These are phyloP conservation scores for Eremochloa ophiuroides DNA, from an alignment of 176 grass and related monocot species.

Conservation along the genomic window DNA sequence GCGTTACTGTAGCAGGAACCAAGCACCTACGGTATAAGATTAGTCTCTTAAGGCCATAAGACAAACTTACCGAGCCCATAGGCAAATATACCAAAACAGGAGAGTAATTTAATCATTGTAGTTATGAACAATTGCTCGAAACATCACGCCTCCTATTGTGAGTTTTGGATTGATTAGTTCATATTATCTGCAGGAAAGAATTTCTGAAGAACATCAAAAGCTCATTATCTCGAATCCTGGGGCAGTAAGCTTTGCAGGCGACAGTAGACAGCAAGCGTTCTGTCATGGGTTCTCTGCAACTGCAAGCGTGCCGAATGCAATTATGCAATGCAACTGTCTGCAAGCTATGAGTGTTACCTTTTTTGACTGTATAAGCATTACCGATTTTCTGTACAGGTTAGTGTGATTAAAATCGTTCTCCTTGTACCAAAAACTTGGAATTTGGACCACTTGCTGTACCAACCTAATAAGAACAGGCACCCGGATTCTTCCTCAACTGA, in stretches of 20 bases:
- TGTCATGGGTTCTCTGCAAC: neutral
- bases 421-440: neutral
- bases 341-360: neutral
- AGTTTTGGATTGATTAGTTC: neutral
- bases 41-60: no score
- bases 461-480: neutral
- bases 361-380: slow-evolving; percentile 6
- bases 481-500: neutral
- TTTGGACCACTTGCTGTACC: neutral
- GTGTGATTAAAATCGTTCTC: neutral
- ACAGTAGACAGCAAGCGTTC: neutral
- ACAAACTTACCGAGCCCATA: no score
- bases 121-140: neutral
- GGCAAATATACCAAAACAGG: no score
- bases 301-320: neutral
- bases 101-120: no score
- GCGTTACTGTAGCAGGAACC: no score
- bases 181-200: slow-evolving; percentile 65
- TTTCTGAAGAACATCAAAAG: slow-evolving; percentile 58
- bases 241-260: slow-evolving; percentile 33
- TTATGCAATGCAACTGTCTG: neutral
- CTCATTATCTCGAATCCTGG: slow-evolving; percentile 50
- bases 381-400: slow-evolving; percentile 24
- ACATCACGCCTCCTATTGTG: neutral
- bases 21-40: no score